A percentile compares a stretch with the other conserved stretches of the same genome.
phyloP scores from a whole-genome alignment of 139 green algal species.

The Trebouxia sp. region DNA sequence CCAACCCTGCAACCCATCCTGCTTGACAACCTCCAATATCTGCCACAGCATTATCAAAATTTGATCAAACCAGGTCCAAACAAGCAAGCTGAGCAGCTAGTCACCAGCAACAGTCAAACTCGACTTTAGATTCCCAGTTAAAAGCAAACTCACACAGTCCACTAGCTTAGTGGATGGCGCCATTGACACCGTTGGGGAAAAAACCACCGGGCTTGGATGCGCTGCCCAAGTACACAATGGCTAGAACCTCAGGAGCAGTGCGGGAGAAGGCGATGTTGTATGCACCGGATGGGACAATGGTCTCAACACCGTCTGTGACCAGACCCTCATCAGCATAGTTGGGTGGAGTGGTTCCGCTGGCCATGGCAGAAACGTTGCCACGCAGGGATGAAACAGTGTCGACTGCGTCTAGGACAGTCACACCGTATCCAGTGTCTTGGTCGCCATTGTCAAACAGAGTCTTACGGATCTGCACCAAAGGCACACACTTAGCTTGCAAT shows the following conservation, averaged over 20 bases:
- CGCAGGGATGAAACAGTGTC: neutral
- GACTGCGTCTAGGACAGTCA: neutral
- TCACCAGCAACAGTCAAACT: no score
- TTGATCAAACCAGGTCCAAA: no score
- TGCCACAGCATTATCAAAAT: no score
- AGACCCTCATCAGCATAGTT: neutral
- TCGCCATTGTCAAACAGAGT: constrained; percentile 15
- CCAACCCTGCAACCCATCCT: no score
- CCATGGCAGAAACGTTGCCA: neutral
- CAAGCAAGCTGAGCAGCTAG: no score
- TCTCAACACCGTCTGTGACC: neutral
- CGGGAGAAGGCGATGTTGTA: constrained; percentile 21
- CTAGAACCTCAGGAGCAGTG: neutral
- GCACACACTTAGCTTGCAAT: neutral
- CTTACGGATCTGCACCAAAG: constrained; percentile 9
- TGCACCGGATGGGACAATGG: constrained; percentile 24
- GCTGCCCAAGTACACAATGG: constrained; percentile 43
- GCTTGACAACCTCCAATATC: no score
- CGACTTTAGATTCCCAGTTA: no score
- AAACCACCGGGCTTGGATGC: constrained; percentile 37
- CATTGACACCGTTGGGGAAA: constrained; percentile 55
- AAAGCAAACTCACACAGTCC: no score
- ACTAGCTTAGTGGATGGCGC: constrained; percentile 32
- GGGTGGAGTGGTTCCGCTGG: neutral
- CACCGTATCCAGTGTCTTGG: neutral